Evolutionary conservation across 2,329 filamentous ascomycete species (phyloP).

Genomic region (Aspergillus persii): DNA sequence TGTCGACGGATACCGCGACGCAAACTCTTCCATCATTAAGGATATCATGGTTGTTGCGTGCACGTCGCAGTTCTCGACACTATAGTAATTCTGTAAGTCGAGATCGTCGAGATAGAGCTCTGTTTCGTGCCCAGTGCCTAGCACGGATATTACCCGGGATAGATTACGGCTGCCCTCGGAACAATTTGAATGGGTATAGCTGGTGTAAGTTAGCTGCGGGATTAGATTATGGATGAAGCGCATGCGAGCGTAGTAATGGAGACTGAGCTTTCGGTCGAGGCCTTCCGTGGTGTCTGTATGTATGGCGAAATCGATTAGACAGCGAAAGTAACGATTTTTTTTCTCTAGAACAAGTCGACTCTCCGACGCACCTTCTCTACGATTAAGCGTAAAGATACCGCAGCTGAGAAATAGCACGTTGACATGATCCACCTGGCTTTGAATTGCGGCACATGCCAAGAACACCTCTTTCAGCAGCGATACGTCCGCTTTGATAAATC

Average conservation of each 20-base stretch:
- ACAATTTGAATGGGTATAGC: slow-evolving; percentile 24
- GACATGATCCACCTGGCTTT: slow-evolving; percentile 25
- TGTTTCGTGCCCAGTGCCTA: slow-evolving; percentile 53
- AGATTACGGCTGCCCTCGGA: too few relatives aligned
- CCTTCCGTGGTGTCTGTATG: slow-evolving; percentile 31
- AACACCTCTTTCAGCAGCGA: slow-evolving; percentile 54
- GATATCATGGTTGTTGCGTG: slow-evolving; percentile 53
- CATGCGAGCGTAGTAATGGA: slow-evolving; percentile 35
- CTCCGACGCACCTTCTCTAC: too few relatives aligned
- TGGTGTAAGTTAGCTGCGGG: slow-evolving; percentile 16
- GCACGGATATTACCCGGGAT: slow-evolving; percentile 54
- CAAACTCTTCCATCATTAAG: slow-evolving; percentile 50
- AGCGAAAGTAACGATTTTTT: too few relatives aligned
- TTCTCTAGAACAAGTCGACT: too few relatives aligned
- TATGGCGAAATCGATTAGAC: too few relatives aligned
- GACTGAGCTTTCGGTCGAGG: slow-evolving; percentile 27
- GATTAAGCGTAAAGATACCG: too few relatives aligned
- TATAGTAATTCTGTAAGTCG: slow-evolving; percentile 24
- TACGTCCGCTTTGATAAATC: slow-evolving; percentile 51
- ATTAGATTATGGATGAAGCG: slow-evolving; percentile 35
- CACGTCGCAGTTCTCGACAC: slow-evolving; percentile 18
- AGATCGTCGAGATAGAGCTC: slow-evolving; percentile 49
- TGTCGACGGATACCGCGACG: slow-evolving; percentile 45
- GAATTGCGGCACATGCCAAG: slow-evolving; percentile 48
- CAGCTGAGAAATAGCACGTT: slow-evolving; percentile 32